Conservation (phyloP, 805 yeast species). For the Starmera quercuum region DNA sequence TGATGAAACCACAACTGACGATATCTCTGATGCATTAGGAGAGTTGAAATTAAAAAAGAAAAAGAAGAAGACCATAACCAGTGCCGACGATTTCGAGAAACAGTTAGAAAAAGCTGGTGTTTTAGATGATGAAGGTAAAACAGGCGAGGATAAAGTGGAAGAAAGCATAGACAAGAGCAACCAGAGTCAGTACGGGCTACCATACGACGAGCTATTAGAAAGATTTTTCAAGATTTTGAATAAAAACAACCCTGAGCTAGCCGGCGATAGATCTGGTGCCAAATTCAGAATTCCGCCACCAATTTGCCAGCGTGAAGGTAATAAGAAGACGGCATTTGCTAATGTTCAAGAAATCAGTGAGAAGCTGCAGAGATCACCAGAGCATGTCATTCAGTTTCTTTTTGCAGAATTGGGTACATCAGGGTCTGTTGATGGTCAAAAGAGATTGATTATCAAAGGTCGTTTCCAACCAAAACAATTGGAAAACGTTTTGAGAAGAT, state of each 20-base stretch:
- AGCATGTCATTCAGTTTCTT: slow-evolving; percentile 91
- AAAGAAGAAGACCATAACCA: slow-evolving; percentile 53
- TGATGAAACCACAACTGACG: slow-evolving; percentile 30
- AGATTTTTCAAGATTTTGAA: slow-evolving; percentile 84
- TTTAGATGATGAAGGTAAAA: slow-evolving; percentile 32
- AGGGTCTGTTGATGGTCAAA: slow-evolving; percentile 97
- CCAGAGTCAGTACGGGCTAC: slow-evolving; percentile 47
- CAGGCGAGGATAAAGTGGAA: slow-evolving; percentile 15
- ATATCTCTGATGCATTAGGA: slow-evolving; percentile 53
- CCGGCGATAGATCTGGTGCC: slow-evolving; percentile 89
- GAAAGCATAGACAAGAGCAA: slow-evolving; percentile 22
- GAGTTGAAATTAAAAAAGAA: slow-evolving; percentile 76
- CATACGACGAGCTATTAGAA: slow-evolving; percentile 70
- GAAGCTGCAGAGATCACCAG: slow-evolving; percentile 93
- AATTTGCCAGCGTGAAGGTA: slow-evolving; percentile 92
- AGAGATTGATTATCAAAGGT: slow-evolving; percentile 95
- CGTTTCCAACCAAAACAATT: slow-evolving; percentile 96
- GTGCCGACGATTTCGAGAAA: slow-evolving; percentile 77
- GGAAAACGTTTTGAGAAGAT: slow-evolving; percentile 93
- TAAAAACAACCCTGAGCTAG: slow-evolving; percentile 95
- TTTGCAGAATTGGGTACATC: slow-evolving; percentile 99
- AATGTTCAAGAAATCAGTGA: slow-evolving; percentile 92
- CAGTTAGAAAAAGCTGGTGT: slow-evolving; percentile 88
- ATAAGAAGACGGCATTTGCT: slow-evolving; percentile 91
- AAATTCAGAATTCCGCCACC: slow-evolving; percentile 98